These are phyloP conservation scores for Acrocalymma vagum DNA, from an alignment of 2,329 filamentous ascomycete species.

Conservation along the genomic window DNA sequence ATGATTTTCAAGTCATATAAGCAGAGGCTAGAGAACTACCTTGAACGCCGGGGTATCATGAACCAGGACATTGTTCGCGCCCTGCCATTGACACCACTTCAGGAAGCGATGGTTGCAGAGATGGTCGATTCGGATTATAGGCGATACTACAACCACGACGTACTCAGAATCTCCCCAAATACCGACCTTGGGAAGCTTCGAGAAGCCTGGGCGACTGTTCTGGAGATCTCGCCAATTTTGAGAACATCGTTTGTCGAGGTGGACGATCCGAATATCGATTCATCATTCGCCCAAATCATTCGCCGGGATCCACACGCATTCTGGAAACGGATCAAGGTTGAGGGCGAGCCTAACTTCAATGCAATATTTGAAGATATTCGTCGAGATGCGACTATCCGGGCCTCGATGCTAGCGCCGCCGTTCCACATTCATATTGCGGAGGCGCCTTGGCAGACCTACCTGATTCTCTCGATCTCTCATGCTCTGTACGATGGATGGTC, in stretches of 20 bases:
- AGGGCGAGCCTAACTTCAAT: conserved; percentile 35
- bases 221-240: conserved; percentile 72
- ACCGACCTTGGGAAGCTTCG: conserved; percentile 67
- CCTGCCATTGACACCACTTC: conserved; percentile 80
- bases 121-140: conserved; percentile 79
- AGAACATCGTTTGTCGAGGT: conserved; percentile 77
- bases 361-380: conserved; percentile 40
- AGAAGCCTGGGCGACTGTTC: conserved; percentile 68
- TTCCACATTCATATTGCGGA: conserved; percentile 50
- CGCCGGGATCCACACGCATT: conserved; percentile 42
- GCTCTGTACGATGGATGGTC: conserved; percentile 93
- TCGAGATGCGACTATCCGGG: conserved; percentile 42
- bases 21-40: conserved; percentile 47
- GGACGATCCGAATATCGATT: conserved; percentile 65
- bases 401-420: conserved; percentile 21
- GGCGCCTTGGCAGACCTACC: conserved; percentile 45
- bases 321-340: conserved; percentile 38
- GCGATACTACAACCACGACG: conserved; percentile 86
- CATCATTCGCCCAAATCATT: conserved; percentile 66
- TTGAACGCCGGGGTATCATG: conserved; percentile 44
- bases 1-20: conserved; percentile 29
- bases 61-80: conserved; percentile 63
- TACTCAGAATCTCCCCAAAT: conserved; percentile 66
- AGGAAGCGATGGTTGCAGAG: conserved; percentile 85
- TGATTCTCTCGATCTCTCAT: conserved; percentile 80